Conservation (phyloP, 768 basidiomycete genomes). For the Coprinopsis strossmayeri region DNA sequence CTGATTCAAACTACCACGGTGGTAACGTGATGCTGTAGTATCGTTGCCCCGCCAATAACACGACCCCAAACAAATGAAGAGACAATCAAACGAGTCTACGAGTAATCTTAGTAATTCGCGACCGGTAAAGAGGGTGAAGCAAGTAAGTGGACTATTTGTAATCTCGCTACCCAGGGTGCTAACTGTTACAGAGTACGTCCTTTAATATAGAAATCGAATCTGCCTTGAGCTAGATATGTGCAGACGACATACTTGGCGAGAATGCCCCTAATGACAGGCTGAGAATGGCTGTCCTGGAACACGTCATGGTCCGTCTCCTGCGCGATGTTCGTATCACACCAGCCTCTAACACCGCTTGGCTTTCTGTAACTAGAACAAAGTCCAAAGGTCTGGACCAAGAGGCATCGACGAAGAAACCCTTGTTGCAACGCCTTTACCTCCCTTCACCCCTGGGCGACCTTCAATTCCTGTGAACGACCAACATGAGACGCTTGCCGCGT, state of each 20-base stretch:
- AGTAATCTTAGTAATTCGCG: too few relatives aligned
- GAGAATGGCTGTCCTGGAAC: background rate
- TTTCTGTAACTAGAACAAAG: too few relatives aligned
- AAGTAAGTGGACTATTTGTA: background rate
- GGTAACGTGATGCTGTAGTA: too few relatives aligned
- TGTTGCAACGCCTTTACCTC: constrained; percentile 23
- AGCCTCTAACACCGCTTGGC: background rate
- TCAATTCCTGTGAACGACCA: constrained; percentile 19
- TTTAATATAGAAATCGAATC: background rate
- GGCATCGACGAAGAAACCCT: background rate
- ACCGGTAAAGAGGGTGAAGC: background rate
- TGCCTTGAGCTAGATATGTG: background rate
- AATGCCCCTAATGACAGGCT: background rate
- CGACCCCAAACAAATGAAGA: too few relatives aligned
- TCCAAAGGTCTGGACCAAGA: background rate
- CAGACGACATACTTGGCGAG: background rate
- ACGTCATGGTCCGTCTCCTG: background rate
- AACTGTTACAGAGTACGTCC: background rate
- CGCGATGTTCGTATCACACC: background rate
- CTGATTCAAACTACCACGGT: too few relatives aligned
- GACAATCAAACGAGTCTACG: too few relatives aligned
- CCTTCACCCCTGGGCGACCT: constrained; percentile 23
- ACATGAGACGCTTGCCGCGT: constrained; percentile 36
- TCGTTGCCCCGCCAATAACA: too few relatives aligned
- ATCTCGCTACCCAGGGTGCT: background rate